phyloP scores from a whole-genome alignment of 345 rosid species.

The Rhizophora apiculata region DNA sequence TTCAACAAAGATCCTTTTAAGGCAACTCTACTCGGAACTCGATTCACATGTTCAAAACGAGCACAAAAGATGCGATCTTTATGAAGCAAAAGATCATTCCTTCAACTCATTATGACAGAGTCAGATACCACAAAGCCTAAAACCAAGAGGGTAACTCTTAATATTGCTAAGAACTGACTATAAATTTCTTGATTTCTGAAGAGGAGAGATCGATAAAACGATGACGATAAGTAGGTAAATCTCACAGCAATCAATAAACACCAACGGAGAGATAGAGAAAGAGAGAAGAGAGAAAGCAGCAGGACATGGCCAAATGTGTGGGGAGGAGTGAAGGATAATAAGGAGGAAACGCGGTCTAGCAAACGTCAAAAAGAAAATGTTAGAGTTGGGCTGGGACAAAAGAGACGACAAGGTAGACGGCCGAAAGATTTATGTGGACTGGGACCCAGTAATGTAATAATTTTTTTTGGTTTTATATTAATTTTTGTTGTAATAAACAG shows the following conservation, averaged over 20 bases:
- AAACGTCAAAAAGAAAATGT: fast-evolving
- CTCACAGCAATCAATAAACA: background rate
- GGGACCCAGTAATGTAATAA: conserved; percentile 27
- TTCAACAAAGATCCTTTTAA: conserved; percentile 24
- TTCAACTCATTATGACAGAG: background rate
- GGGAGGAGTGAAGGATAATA: conserved; percentile 25
- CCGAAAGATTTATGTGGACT: conserved; percentile 36
- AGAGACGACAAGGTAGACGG: conserved; percentile 36
- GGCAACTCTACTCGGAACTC: conserved; percentile 17
- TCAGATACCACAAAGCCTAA: background rate
- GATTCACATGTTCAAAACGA: conserved; percentile 13
- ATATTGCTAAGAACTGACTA: background rate
- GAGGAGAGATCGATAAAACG: background rate
- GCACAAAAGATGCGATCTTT: conserved; percentile 9
- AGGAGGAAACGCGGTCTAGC: conserved; percentile 15
- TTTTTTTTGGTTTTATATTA: background rate
- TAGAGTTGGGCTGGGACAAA: conserved; percentile 18
- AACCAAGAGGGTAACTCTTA: conserved; percentile 1
- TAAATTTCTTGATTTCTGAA: background rate
- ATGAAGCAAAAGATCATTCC: conserved; percentile 1
- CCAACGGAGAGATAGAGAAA: too few relatives aligned
- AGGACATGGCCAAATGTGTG: background rate
- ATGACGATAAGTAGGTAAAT: conserved; percentile 24
- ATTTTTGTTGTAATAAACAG: too few relatives aligned
- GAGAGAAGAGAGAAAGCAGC: background rate